Percentiles rank a stretch among this genome's conserved stretches.
phyloP scores from a whole-genome alignment of 306 rosid species.

The Ammopiptanthus mongolicus region DNA sequence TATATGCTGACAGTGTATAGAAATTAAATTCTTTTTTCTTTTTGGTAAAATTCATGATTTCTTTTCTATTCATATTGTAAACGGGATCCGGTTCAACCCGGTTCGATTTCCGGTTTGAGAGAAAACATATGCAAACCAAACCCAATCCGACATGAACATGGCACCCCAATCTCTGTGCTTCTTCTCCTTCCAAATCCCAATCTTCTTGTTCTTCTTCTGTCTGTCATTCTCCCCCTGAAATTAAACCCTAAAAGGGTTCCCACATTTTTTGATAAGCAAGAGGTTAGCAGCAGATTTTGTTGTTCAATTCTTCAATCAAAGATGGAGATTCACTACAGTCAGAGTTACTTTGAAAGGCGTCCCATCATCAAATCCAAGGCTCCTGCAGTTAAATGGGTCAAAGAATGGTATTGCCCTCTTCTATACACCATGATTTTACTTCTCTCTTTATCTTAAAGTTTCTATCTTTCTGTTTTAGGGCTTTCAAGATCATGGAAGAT shows the following conservation, averaged over 20 bases:
- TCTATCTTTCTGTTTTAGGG: background rate
- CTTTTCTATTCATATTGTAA: too few relatives aligned
- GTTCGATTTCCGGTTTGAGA: background rate
- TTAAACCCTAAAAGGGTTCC: background rate
- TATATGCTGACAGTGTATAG: too few relatives aligned
- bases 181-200: background rate
- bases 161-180: background rate
- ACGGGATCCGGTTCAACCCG: background rate
- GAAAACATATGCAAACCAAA: background rate
- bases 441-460: background rate
- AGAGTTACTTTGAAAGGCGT: conserved; percentile 44
- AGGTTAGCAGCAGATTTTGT: background rate
- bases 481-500: background rate
- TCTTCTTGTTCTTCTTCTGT: background rate
- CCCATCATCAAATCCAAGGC: conserved; percentile 40
- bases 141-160: background rate
- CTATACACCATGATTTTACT: background rate
- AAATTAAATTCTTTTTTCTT: too few relatives aligned
- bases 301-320: background rate
- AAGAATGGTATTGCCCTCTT: conserved; percentile 36
- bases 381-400: conserved; percentile 56
- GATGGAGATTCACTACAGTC: conserved; percentile 55
- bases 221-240: background rate
- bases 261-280: background rate
- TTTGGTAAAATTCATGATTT: too few relatives aligned